Evolutionary conservation across 2,329 filamentous ascomycete species (phyloP).

Genomic region (Cryphonectria carpinicola): DNA sequence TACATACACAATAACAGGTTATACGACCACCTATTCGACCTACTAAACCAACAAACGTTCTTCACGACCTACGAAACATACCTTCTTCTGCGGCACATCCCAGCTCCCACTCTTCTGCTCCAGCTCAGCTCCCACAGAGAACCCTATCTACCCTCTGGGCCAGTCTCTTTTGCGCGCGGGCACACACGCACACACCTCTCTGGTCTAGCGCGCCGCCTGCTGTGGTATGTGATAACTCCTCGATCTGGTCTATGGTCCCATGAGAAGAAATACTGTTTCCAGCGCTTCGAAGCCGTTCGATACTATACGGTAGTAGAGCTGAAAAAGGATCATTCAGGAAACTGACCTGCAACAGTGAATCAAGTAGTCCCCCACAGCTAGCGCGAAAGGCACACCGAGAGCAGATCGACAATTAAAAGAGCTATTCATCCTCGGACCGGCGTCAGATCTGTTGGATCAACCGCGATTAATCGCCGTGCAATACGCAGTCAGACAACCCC

Average conservation of each 20-base stretch:
- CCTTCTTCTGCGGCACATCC: background rate
- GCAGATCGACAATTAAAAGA: background rate
- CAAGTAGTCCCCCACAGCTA: background rate
- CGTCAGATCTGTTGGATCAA: background rate
- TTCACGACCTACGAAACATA: background rate
- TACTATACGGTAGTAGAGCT: background rate
- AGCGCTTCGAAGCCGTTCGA: background rate
- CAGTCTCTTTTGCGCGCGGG: background rate
- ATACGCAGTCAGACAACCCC: background rate
- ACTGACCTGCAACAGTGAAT: background rate
- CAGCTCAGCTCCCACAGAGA: background rate
- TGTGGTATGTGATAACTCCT: background rate
- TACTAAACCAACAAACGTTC: background rate
- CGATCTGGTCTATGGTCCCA: background rate
- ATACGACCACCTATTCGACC: background rate
- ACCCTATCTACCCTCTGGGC: background rate
- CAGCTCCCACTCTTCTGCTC: background rate
- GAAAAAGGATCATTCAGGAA: background rate
- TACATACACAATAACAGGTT: background rate
- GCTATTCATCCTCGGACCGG: background rate
- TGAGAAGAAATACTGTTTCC: background rate
- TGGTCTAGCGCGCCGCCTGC: background rate
- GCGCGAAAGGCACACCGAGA: background rate
- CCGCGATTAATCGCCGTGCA: background rate
- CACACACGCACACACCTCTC: no score